These are phyloP conservation scores for Irineochytrium annulatum DNA, from an alignment of 192 early-diverging fungal genomes.

Conservation along the genomic window DNA sequence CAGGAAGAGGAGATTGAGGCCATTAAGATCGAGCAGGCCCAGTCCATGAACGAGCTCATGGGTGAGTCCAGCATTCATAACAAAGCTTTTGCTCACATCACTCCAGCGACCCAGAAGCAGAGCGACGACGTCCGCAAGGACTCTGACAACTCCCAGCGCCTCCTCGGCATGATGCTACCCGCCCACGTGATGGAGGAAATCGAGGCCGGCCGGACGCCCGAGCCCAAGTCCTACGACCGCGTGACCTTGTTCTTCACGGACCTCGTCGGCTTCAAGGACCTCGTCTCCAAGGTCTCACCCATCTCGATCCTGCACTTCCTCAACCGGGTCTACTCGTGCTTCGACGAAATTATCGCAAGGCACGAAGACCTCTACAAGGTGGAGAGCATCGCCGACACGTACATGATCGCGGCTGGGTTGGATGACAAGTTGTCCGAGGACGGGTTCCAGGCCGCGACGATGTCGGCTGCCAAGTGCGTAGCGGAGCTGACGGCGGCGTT, in stretches of 20 bases:
- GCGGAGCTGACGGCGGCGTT: conserved; percentile 7
- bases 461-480: conserved; percentile 5
- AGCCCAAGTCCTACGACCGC: conserved; percentile 9
- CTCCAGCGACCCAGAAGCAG: conserved; percentile 14
- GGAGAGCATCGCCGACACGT: conserved; percentile 17
- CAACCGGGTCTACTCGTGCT: conserved; percentile 16
- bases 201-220: conserved; percentile 12
- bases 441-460: conserved; percentile 11
- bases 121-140: conserved; percentile 21
- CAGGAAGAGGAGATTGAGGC: conserved; percentile 29
- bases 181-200: conserved; percentile 23
- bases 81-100: conserved; percentile 9
- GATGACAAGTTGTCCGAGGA: neutral
- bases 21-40: conserved; percentile 20
- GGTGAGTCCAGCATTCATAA: neutral
- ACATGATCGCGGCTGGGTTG: conserved; percentile 26
- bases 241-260: conserved; percentile 24
- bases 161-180: conserved; percentile 18
- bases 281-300: neutral
- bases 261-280: conserved; percentile 11
- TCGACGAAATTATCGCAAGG: conserved; percentile 15
- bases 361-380: conserved; percentile 20
- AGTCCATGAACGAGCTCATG: conserved; percentile 12
- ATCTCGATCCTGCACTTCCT: conserved; percentile 16
- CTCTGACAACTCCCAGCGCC: conserved; percentile 9